These are phyloP conservation scores for Bruguiera parviflora DNA, from an alignment of 345 rosid species.

Conservation along the genomic window DNA sequence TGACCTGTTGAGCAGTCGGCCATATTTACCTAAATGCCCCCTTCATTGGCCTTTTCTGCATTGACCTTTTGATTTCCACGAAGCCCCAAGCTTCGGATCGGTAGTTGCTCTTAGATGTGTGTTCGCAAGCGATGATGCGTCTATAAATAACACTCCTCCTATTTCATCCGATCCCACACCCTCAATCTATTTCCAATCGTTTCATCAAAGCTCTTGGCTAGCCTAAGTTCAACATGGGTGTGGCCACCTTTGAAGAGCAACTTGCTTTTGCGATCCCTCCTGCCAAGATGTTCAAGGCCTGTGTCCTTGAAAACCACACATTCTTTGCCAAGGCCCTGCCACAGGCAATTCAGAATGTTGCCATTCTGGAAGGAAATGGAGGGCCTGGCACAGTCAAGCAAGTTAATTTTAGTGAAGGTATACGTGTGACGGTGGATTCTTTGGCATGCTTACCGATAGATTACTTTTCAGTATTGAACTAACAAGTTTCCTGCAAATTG, in stretches of 20 bases:
- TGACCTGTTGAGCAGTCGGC: too few species aligned
- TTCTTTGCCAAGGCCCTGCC: conserved; percentile 40
- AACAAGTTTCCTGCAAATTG: background rate
- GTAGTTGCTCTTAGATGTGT: too few species aligned
- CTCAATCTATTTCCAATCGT: too few species aligned
- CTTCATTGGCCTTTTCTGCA: too few species aligned
- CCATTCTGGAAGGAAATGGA: conserved; percentile 37
- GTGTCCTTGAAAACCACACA: conserved; percentile 21
- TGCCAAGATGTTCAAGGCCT: conserved; percentile 33
- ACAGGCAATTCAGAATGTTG: conserved; percentile 24
- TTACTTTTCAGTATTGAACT: background rate
- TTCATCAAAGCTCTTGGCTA: too few species aligned
- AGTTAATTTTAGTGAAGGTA: conserved; percentile 28
- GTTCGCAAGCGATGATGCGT: too few species aligned
- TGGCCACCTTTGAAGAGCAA: conserved; percentile 24
- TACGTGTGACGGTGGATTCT: background rate
- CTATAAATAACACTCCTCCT: too few species aligned
- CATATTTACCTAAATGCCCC: too few species aligned
- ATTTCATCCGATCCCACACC: too few species aligned
- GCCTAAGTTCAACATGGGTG: conserved; percentile 22
- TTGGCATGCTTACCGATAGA: background rate
- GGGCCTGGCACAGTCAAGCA: conserved; percentile 38
- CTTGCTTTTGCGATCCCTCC: conserved; percentile 24
- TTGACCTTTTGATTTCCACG: too few species aligned
- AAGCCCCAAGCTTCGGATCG: too few species aligned